These are phyloP conservation scores for Pseudozyma tsukubaensis DNA, from an alignment of 1,284 basidiomycete genomes.

Conservation along the genomic window DNA sequence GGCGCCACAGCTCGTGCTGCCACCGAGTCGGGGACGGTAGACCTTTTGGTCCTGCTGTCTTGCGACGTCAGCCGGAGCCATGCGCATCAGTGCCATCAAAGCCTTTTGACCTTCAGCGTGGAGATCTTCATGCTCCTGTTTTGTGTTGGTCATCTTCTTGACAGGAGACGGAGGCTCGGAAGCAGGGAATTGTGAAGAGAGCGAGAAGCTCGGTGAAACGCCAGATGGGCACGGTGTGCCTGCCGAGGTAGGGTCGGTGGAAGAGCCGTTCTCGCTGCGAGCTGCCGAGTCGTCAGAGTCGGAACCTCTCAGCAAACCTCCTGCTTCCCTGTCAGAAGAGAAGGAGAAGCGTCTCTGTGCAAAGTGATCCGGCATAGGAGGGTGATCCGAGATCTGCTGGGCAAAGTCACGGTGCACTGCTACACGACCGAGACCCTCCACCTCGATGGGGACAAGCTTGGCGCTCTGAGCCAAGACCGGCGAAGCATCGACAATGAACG, in stretches of 20 bases:
- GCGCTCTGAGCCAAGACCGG: constrained; percentile 24
- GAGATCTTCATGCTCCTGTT: constrained; percentile 12
- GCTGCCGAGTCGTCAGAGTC: constrained; percentile 50
- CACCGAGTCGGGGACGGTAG: constrained; percentile 40
- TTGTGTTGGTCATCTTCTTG: constrained; percentile 25
- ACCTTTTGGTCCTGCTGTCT: constrained; percentile 18
- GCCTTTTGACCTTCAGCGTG: constrained; percentile 27
- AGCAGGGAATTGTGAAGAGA: constrained; percentile 53
- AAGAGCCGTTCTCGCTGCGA: constrained; percentile 39
- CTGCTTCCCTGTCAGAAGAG: constrained; percentile 31
- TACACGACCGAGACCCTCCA: constrained; percentile 46
- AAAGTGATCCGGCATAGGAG: constrained; percentile 15
- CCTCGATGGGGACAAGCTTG: constrained; percentile 49
- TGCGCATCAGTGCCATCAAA: constrained; percentile 24
- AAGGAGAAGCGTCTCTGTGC: constrained; percentile 21
- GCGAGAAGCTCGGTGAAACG: constrained; percentile 50
- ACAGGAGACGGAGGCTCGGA: constrained; percentile 47
- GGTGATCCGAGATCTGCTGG: constrained; percentile 44
- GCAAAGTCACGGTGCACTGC: constrained; percentile 47
- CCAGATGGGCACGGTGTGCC: constrained; percentile 49
- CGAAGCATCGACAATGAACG: constrained; percentile 26
- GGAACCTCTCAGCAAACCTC: constrained; percentile 28
- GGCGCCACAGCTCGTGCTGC: constrained; percentile 11
- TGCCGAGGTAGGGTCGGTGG: constrained; percentile 46
- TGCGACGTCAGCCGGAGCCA: constrained; percentile 7